phyloP scores from a whole-genome alignment of 2,329 filamentous ascomycete species.

The Aspergillus clavatus region DNA sequence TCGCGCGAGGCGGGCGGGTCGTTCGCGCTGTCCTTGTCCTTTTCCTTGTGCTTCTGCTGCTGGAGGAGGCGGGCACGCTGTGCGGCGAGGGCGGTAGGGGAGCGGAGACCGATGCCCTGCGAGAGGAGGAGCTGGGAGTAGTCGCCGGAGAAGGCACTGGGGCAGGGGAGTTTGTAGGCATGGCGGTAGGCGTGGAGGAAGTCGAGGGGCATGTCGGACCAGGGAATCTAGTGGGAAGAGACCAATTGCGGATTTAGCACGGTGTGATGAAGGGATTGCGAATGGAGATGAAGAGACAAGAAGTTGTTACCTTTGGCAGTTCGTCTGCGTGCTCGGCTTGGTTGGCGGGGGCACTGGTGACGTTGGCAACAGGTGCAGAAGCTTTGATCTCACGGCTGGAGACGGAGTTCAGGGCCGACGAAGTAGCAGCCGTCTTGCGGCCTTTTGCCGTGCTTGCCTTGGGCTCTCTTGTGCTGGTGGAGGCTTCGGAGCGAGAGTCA shows the following conservation, averaged over 20 bases:
- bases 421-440: conserved; percentile 24
- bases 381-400: conserved; percentile 15
- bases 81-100: conserved; percentile 42
- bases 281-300: no score
- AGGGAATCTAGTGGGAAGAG: no score
- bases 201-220: conserved; percentile 40
- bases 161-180: conserved; percentile 43
- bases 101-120: conserved; percentile 41
- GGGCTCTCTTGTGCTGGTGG: conserved; percentile 39
- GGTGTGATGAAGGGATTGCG: no score
- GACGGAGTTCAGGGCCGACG: conserved; percentile 6
- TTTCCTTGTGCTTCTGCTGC: conserved; percentile 11
- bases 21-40: conserved; percentile 7
- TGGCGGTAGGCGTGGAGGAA: conserved; percentile 48
- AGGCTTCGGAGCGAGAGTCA: conserved; percentile 47
- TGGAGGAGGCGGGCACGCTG: conserved; percentile 14
- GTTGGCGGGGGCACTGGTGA: conserved; percentile 28
- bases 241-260: no score
- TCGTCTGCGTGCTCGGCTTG: conserved; percentile 16
- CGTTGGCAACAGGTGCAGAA: conserved; percentile 23
- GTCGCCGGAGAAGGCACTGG: conserved; percentile 40
- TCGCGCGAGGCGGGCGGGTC: background rate
- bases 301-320: conserved; percentile 31
- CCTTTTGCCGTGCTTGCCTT: conserved; percentile 29
- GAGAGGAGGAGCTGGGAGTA: conserved; percentile 47